Conservation (phyloP, 495 filamentous ascomycete species). For the Aspergillus hancockii region DNA sequence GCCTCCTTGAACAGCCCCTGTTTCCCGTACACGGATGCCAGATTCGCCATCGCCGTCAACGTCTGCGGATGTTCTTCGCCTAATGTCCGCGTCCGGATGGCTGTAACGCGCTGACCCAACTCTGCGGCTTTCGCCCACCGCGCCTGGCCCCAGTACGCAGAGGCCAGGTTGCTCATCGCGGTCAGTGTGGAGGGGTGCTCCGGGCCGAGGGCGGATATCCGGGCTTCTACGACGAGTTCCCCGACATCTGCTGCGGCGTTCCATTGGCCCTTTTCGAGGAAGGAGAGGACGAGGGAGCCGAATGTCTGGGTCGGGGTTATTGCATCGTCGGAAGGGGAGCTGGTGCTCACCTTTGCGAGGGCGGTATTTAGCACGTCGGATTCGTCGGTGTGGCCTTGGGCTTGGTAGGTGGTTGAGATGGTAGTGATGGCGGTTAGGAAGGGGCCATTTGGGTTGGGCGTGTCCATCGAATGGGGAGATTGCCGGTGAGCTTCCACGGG, state of each 20-base stretch:
- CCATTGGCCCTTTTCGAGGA: conserved; percentile 8
- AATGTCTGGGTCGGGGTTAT: background rate
- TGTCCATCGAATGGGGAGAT: background rate
- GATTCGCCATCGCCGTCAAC: conserved; percentile 27
- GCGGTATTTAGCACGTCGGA: background rate
- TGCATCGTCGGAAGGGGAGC: background rate
- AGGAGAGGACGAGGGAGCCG: conserved; percentile 9
- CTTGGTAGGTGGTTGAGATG: background rate
- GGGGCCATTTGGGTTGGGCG: background rate
- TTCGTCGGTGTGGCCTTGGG: background rate
- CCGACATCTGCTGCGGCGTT: conserved; percentile 10
- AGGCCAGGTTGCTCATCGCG: conserved; percentile 19
- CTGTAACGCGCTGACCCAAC: conserved; percentile 25
- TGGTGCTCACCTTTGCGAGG: background rate
- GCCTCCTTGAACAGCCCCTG: conserved; percentile 35
- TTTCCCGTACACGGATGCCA: conserved; percentile 27
- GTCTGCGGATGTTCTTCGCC: conserved; percentile 32
- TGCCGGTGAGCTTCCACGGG: background rate
- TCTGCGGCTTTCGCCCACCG: conserved; percentile 21
- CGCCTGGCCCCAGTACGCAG: conserved; percentile 18
- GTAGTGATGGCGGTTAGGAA: background rate
- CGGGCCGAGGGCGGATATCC: conserved; percentile 13
- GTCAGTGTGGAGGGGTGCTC: conserved; percentile 20
- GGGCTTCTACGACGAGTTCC: conserved; percentile 3
- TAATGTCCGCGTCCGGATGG: conserved; percentile 14